Conservation (phyloP, 2,329 filamentous ascomycete genomes). For the Sphaceloma murrayae region DNA sequence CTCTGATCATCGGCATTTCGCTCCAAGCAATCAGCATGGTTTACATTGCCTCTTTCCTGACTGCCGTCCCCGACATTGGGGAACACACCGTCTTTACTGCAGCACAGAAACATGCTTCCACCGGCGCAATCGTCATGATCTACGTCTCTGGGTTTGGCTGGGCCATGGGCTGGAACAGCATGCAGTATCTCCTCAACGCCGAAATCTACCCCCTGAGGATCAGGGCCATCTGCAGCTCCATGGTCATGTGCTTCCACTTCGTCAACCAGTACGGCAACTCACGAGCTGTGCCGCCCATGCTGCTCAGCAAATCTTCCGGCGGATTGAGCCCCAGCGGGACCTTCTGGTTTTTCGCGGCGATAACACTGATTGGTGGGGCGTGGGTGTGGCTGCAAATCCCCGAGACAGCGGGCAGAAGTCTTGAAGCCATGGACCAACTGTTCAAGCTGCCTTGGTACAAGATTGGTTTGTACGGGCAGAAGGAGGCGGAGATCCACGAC, state of each 20-base stretch:
- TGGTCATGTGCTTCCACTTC: conserved; percentile 67
- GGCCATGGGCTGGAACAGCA: conserved; percentile 64
- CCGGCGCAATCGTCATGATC: conserved; percentile 46
- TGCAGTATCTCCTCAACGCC: conserved; percentile 66
- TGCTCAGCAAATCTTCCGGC: conserved; percentile 38
- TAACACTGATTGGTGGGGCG: conserved; percentile 55
- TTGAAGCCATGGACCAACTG: conserved; percentile 62
- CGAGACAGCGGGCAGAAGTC: conserved; percentile 54
- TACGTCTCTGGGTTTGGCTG: conserved; percentile 51
- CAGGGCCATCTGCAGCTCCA: conserved; percentile 56
- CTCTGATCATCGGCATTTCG: conserved; percentile 39
- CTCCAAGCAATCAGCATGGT: conserved; percentile 41
- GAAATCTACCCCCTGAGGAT: conserved; percentile 66
- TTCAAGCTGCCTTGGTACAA: conserved; percentile 65
- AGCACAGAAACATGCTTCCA: conserved; percentile 46
- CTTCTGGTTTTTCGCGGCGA: conserved; percentile 62
- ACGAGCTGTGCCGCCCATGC: conserved; percentile 62
- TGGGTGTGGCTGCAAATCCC: conserved; percentile 68
- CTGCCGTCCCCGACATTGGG: conserved; percentile 48
- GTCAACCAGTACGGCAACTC: conserved; percentile 65
- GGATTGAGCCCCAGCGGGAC: conserved; percentile 50
- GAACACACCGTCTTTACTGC: conserved; percentile 39
- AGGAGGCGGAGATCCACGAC: conserved; percentile 19
- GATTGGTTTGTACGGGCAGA: conserved; percentile 44
- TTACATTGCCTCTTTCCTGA: conserved; percentile 42